Evolutionary conservation across 2,329 filamentous ascomycete species (phyloP).

Genomic region (Pseudogymnoascus sp.): DNA sequence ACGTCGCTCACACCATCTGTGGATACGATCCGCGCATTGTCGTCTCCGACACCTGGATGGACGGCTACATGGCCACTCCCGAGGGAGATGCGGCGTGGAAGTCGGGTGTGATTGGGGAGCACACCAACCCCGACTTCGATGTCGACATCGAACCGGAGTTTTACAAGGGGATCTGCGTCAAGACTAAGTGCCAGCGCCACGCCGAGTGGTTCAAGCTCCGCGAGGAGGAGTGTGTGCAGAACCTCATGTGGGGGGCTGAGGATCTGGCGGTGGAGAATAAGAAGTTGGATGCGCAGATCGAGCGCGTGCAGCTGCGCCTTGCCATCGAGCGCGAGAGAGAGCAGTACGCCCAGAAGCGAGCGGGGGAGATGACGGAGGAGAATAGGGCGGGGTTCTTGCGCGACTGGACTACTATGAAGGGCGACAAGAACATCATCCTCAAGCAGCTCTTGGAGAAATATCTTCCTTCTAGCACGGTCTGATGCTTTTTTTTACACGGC

Average conservation of each 20-base stretch:
- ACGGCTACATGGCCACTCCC: background rate
- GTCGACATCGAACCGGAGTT: background rate
- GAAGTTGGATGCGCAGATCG: background rate
- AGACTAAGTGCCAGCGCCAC: background rate
- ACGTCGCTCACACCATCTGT: background rate
- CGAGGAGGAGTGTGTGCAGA: background rate
- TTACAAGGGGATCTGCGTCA: background rate
- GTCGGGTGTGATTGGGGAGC: constrained; percentile 1
- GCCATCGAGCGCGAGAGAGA: background rate
- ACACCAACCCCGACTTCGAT: background rate
- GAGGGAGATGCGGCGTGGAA: background rate
- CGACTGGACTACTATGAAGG: background rate
- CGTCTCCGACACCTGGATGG: background rate
- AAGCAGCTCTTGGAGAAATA: background rate
- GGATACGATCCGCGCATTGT: background rate
- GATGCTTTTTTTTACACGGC: background rate
- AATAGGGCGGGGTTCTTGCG: background rate
- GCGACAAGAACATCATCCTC: background rate
- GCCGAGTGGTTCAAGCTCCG: background rate
- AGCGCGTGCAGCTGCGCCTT: background rate
- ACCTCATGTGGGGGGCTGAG: background rate
- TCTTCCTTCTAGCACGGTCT: background rate
- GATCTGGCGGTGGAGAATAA: background rate
- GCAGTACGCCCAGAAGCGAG: background rate
- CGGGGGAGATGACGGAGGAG: background rate